Evolutionary conservation across 768 basidiomycete species (phyloP).

Genomic region (Trametes cinnabarina): DNA sequence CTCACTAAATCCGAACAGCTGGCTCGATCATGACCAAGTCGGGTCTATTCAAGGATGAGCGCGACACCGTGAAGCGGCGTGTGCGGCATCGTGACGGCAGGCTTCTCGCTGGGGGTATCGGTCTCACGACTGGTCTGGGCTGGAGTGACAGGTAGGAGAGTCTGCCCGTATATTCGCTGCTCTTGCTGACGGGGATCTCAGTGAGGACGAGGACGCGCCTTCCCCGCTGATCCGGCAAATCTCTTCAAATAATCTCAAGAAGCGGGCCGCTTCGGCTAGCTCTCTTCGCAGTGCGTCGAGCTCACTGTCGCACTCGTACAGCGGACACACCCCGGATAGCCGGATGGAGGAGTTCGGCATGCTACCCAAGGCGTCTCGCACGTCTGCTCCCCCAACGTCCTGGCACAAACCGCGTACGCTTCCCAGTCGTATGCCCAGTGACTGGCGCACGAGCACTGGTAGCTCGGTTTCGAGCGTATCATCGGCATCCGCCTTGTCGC

Average conservation of each 20-base stretch:
- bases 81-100: constrained; percentile 39
- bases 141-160: constrained; percentile 42
- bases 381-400: constrained; percentile 24
- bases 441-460: constrained; percentile 13
- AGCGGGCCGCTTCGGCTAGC: constrained; percentile 17
- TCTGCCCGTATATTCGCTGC: background rate
- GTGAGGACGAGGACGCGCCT: constrained; percentile 43
- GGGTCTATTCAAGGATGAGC: constrained; percentile 37
- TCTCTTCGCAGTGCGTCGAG: constrained; percentile 21
- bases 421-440: background rate
- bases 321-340: constrained; percentile 18
- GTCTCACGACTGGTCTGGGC: constrained; percentile 41
- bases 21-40: constrained; percentile 33
- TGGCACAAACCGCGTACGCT: constrained; percentile 14
- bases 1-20: background rate
- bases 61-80: constrained; percentile 35
- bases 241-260: constrained; percentile 27
- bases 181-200: constrained; percentile 1
- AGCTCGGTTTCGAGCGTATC: constrained; percentile 16
- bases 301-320: constrained; percentile 29
- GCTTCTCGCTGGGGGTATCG: constrained; percentile 37
- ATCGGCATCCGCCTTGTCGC: constrained; percentile 10
- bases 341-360: constrained; percentile 15
- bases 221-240: constrained; percentile 37
- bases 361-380: constrained; percentile 5